Percentiles rank a stretch among this genome's conserved stretches.
phyloP scores from a whole-genome alignment of 2,329 filamentous ascomycete species.

The Penicillium brevicompactum region DNA sequence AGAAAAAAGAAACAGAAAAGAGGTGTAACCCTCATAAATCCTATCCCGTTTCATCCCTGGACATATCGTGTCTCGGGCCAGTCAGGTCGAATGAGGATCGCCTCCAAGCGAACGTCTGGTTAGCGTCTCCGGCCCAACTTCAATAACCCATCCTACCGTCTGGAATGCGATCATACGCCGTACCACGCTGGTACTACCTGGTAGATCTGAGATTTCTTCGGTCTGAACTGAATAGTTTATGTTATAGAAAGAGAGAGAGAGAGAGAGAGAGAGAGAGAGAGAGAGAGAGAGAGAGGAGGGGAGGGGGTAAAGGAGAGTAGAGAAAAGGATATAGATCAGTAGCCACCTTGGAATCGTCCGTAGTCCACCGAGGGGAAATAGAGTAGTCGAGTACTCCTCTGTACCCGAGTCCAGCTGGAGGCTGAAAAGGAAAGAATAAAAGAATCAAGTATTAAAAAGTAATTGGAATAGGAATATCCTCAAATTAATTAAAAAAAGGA shows the following conservation, averaged over 20 bases:
- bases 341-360: no score
- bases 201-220: slow-evolving; percentile 8
- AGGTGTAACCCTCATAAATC: slow-evolving; percentile 20
- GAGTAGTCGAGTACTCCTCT: no score
- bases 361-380: no score
- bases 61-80: slow-evolving; percentile 23
- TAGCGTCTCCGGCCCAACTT: slow-evolving; percentile 11
- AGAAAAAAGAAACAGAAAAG: not conserved
- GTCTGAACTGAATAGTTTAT: not conserved
- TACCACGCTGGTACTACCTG: slow-evolving; percentile 2
- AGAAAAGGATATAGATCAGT: no score
- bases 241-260: no score
- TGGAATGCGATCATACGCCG: slow-evolving; percentile 6
- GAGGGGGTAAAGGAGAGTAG: no score
- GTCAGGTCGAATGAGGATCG: slow-evolving; percentile 16
- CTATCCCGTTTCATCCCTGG: slow-evolving; percentile 25
- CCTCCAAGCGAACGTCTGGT: slow-evolving; percentile 8
- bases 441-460: not conserved
- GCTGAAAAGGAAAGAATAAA: not conserved
- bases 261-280: no score
- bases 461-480: not conserved
- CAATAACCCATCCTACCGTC: not conserved
- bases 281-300: no score
- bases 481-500: not conserved
- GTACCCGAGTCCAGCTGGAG: no score